These are phyloP conservation scores for Trichoderma sp. DNA, from an alignment of 2,329 filamentous ascomycete species.

Conservation along the genomic window DNA sequence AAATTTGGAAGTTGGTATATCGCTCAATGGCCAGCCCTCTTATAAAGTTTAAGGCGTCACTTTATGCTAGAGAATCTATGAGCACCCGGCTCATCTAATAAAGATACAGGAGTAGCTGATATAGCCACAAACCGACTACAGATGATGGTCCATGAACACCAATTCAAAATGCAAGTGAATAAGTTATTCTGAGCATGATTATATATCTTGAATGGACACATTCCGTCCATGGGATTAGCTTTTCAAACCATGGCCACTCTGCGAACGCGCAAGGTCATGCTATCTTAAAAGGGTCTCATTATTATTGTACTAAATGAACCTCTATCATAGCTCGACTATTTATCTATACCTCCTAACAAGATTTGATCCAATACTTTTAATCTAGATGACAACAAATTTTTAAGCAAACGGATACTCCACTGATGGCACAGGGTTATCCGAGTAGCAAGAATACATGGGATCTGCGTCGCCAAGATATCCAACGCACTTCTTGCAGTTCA, in stretches of 20 bases:
- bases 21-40: background rate
- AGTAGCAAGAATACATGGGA: background rate
- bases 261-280: no score
- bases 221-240: no score
- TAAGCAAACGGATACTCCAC: background rate
- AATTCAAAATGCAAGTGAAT: no score
- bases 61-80: background rate
- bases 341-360: background rate
- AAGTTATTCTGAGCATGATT: no score
- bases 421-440: background rate
- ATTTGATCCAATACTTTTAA: background rate
- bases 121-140: background rate
- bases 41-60: background rate
- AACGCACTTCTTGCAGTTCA: conserved; percentile 15
- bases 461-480: conserved; percentile 13
- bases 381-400: background rate
- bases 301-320: background rate
- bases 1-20: background rate
- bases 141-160: background rate
- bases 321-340: no score
- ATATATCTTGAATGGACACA: no score
- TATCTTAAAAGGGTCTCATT: no score
- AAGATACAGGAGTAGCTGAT: background rate
- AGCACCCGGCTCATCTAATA: background rate
- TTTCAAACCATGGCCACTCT: no score